Evolutionary conservation across 1,284 basidiomycete genomes (phyloP).

Genomic region (Farysia itapuensis): DNA sequence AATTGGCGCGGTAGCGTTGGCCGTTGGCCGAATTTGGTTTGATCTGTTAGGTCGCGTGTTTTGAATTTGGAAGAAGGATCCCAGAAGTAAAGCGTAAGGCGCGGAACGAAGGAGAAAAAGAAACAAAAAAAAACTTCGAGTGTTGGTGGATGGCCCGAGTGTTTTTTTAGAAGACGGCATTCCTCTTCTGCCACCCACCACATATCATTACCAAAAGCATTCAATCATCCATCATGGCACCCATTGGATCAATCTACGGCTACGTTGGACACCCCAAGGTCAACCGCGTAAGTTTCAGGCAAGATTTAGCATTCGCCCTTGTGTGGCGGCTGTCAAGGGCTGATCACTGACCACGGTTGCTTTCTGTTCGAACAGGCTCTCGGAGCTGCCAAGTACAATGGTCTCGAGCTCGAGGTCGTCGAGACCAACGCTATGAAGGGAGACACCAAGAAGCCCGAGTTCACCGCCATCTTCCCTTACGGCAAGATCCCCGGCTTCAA

Average conservation of each 20-base stretch:
- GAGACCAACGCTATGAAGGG: conserved; percentile 26
- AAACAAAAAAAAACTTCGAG: too few species aligned
- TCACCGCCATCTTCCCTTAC: conserved; percentile 48
- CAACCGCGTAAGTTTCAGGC: conserved; percentile 16
- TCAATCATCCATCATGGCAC: too few species aligned
- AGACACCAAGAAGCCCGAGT: conserved; percentile 55
- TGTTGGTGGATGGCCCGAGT: too few species aligned
- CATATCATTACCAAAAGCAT: too few species aligned
- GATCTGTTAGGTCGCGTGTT: too few species aligned
- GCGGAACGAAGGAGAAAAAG: too few species aligned
- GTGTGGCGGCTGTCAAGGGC: background rate
- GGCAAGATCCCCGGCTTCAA: conserved; percentile 74
- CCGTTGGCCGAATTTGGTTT: too few species aligned
- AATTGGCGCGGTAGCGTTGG: too few species aligned
- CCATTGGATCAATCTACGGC: conserved; percentile 57
- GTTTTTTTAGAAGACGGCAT: too few species aligned
- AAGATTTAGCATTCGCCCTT: background rate
- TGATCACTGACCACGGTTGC: background rate
- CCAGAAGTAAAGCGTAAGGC: too few species aligned
- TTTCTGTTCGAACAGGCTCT: conserved; percentile 10
- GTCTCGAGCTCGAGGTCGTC: conserved; percentile 52
- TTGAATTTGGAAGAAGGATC: too few species aligned
- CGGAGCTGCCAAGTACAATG: conserved; percentile 56
- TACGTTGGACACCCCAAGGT: conserved; percentile 36
- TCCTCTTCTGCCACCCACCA: too few species aligned